These are phyloP conservation scores for Triadica sebifera DNA, from an alignment of 345 rosid genomes.

Conservation along the genomic window DNA sequence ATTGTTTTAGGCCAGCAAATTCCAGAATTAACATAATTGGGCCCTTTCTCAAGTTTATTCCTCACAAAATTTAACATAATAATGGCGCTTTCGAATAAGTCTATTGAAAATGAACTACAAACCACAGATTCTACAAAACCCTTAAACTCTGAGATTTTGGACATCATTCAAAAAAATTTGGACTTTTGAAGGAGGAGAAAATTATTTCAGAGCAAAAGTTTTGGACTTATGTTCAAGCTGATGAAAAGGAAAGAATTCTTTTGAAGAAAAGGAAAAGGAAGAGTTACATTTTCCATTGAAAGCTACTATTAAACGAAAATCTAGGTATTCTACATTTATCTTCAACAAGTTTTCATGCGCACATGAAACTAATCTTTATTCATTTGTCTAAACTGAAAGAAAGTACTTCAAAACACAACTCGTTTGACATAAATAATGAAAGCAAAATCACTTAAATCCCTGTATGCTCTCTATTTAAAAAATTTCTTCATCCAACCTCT, in stretches of 20 bases:
- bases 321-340: no score
- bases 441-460: neutral
- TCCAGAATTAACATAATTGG: no score
- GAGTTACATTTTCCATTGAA: no score
- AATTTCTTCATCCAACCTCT: neutral
- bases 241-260: neutral
- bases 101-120: neutral
- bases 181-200: neutral
- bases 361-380: no score
- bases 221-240: neutral
- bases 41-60: no score
- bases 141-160: neutral
- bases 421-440: neutral
- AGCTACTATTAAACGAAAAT: no score
- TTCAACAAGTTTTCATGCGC: no score
- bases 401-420: neutral
- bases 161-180: neutral
- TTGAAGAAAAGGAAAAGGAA: no score
- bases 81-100: neutral
- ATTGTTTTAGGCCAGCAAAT: neutral
- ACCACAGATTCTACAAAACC: neutral
- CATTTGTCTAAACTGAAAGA: neutral
- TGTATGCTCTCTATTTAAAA: neutral
- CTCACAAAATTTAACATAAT: neutral
- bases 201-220: neutral